A percentile compares a stretch with the other conserved stretches of the same genome.
Conservation (phyloP, 495 filamentous ascomycete species). For the Tirmania nivea region DNA sequence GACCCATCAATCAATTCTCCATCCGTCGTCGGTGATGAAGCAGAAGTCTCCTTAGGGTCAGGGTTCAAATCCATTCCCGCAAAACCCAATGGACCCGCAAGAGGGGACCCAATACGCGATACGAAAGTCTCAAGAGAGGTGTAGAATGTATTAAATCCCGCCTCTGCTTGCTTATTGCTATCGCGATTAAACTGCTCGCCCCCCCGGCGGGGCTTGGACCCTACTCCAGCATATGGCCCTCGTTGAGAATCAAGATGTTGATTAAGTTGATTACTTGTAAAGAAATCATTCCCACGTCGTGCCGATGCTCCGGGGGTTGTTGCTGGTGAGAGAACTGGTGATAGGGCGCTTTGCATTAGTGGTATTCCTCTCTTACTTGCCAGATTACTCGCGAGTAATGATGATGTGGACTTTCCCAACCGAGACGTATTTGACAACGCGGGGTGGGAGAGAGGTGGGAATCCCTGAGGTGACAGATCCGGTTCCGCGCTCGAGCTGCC, state of each 20-base stretch:
- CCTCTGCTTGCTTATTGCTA: not conserved
- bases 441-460: not conserved
- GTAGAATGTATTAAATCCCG: not conserved
- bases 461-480: not conserved
- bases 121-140: not conserved
- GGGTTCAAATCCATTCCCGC: not conserved
- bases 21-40: not conserved
- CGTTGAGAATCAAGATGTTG: not conserved
- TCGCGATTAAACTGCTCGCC: not conserved
- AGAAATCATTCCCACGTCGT: not conserved
- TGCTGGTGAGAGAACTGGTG: not conserved
- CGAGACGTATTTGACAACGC: not conserved
- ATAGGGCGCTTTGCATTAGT: not conserved
- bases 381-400: not conserved
- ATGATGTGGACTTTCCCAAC: not conserved
- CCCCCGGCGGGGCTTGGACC: not conserved
- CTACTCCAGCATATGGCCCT: not conserved
- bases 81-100: not conserved
- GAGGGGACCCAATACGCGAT: not conserved
- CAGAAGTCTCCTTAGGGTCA: not conserved
- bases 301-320: not conserved
- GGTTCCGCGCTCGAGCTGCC: not conserved
- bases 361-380: not conserved
- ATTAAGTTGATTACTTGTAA: not conserved
- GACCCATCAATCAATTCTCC: not conserved